These are phyloP conservation scores for Aeschynomene evenia DNA, from an alignment of 306 rosid genomes.

Conservation along the genomic window DNA sequence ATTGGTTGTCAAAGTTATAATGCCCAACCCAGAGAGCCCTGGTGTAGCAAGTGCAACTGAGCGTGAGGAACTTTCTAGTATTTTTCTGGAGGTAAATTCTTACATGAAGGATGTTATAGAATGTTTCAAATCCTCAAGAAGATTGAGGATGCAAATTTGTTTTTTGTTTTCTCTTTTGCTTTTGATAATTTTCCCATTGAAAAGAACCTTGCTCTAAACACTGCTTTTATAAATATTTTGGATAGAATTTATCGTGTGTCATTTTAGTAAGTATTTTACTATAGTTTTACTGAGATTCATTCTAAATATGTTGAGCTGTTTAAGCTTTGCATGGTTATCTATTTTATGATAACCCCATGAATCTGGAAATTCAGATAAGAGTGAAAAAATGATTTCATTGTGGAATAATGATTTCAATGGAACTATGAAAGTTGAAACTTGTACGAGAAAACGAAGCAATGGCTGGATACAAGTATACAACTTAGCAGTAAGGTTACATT, in stretches of 20 bases:
- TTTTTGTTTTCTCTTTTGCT: not conserved
- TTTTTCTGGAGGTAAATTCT: constrained; percentile 73
- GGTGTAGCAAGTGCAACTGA: constrained; percentile 57
- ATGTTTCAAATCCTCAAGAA: not conserved
- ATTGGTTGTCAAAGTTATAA: constrained; percentile 68
- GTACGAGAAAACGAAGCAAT: not conserved
- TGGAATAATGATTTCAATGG: not conserved
- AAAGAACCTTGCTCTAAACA: not conserved
- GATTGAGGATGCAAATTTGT: not conserved
- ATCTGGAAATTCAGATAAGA: not conserved
- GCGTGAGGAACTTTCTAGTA: constrained; percentile 88
- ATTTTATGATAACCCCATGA: not conserved
- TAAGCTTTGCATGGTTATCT: not conserved
- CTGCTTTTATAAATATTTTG: too few species aligned
- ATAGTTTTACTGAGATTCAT: not conserved
- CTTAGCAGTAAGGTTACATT: not conserved
- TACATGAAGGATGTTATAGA: not conserved
- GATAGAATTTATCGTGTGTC: too few species aligned
- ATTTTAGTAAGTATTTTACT: not conserved
- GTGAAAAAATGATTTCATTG: not conserved
- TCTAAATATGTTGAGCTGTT: not conserved
- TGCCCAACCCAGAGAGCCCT: constrained; percentile 62
- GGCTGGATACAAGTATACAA: not conserved
- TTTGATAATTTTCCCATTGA: not conserved
- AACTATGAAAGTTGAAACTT: too few species aligned